Base-by-base conservation (phyloP, 352 stramenopile species). In the Phytopythium delawarense region DNA sequence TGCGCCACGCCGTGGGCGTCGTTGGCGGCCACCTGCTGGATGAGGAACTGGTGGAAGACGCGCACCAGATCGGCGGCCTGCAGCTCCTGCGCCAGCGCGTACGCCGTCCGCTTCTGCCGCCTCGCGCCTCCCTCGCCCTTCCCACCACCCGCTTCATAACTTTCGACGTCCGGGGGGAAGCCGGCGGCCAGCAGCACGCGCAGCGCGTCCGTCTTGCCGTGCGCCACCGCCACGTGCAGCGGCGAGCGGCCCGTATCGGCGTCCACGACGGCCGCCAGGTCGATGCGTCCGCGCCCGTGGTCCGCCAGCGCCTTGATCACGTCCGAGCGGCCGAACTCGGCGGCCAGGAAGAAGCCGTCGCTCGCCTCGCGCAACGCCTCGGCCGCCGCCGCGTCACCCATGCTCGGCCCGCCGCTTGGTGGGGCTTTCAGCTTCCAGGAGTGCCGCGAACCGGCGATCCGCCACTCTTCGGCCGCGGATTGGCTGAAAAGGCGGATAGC, bases 41-140 rank as follows among this genome's bases (percentile, higher is more conserved):
- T 84, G n/a, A 84, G 66, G 64, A 93, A 96, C 68, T 96, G 87
- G 59, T 91, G 82, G 60, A 96, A 96, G 28, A 93, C 84, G 56
- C 87, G 75, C 32, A 96, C 54, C 25, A 93, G 66, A 39, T 92
- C 81, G 37, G 72, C 59, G 30, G 76, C 75, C 48, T 84, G 71
- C 25, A 87, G 65, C 49, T 86, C 64, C 63, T 88, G 65, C 16
- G 87, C 84, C 30, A 96, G 56, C 49, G 69, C 68, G 63, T 93
- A 95, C 28, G 87, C 74, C 8, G 86, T 87, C 42, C 63, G 69
- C 52, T 76, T 79, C 8, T 18, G 32, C 0, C 18, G 34, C 48
- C 37, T 32, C 9, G 39, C n/a, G 42, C 42, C 30, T 12, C 48
- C 21, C 35, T n/a, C 21, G 2, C n/a, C 11, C 25, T 63, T 34